phyloP scores from a whole-genome alignment of 352 stramenopile species.

The Phytophthora podocarpi region DNA sequence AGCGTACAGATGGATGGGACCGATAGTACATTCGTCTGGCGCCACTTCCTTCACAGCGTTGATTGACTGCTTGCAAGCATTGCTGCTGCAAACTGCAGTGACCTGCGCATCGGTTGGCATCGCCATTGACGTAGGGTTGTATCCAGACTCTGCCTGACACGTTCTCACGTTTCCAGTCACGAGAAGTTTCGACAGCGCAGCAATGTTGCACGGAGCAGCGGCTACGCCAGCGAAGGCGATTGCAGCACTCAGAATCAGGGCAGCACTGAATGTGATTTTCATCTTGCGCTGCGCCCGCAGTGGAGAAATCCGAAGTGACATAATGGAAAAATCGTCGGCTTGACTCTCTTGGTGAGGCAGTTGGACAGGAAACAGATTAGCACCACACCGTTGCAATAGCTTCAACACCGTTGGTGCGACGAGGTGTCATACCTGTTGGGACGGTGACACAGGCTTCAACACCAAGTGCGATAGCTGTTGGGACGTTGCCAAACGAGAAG shows the following conservation, averaged over 20 bases:
- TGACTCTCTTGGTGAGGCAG: conserved; percentile 7
- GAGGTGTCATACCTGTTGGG: conserved; percentile 7
- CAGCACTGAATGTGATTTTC: conserved; percentile 11
- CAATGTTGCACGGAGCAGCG: conserved; percentile 33
- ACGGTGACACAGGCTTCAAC: conserved; percentile 1
- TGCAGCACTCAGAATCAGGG: conserved; percentile 13
- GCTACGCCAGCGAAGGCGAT: background rate
- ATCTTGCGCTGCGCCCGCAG: conserved; percentile 12
- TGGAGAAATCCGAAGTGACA: conserved; percentile 28
- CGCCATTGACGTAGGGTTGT: conserved; percentile 36
- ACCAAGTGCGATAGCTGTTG: too few species aligned
- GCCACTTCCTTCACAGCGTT: conserved; percentile 26
- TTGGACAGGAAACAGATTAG: conserved; percentile 7
- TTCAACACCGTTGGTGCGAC: conserved; percentile 25
- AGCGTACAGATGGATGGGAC: conserved; percentile 25
- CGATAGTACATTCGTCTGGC: conserved; percentile 41
- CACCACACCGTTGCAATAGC: background rate
- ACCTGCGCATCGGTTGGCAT: conserved; percentile 33
- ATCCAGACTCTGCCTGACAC: conserved; percentile 37
- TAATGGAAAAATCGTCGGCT: background rate
- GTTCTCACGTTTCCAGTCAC: conserved; percentile 26
- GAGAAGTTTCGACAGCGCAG: conserved; percentile 33
- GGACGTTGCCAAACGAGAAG: too few species aligned
- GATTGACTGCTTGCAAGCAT: conserved; percentile 35
- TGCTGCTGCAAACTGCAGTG: conserved; percentile 35